Evolutionary conservation across 345 rosid genomes (phyloP), one percentile per base, ranked within the genome.

Genomic region (Euclidium syriacum): DNA sequence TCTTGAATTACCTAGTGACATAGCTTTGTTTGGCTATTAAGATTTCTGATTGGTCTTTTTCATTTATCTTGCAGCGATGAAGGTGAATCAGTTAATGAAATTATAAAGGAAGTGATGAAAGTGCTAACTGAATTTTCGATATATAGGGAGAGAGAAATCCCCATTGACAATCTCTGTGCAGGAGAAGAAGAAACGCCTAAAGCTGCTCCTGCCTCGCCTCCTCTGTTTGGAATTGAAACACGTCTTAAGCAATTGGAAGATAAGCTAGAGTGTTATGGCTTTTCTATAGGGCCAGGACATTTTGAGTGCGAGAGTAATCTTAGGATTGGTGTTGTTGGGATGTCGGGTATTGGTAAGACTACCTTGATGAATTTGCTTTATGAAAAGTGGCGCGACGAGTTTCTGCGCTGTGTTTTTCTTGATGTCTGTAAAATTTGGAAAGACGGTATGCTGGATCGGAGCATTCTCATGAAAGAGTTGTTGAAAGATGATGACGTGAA

Each of bases 281-380:
- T n/a, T n/a, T n/a, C n/a, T n/a, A n/a, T n/a, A n/a, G n/a, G n/a
- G n/a, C n/a, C n/a, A n/a, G n/a, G n/a, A n/a, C n/a, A n/a, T 40
- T 19, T 14, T 9, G 6, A 29, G 3, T n/a, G 33, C 8, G 0
- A 51, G 17, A 1, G 4, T 6, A 65, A 61, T 10, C 53, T 22
- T 9, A 32, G 6, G 0, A 44, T 65, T 7, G 70, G 62, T 32
- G 11, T 65, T 10, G 44, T 65, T 33, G 70, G 70, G 7, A 65
- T 65, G 70, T 54, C 70, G 0, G 70, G 69, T 10, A 62, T 62
- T 49, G 67, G 67, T 62, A 62, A 49, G 58, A 62, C 57, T 15
- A 62, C 58, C 5, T 5, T 65, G 15, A 17, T 4, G 2, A 0
- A 12, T 0, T n/a, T 2, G 22, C 0, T 65, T 7, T 53, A 30